Evolutionary conservation across 345 rosid species (phyloP), one percentile per base, ranked within the genome.

Genomic region (Kernera saxatilis): DNA sequence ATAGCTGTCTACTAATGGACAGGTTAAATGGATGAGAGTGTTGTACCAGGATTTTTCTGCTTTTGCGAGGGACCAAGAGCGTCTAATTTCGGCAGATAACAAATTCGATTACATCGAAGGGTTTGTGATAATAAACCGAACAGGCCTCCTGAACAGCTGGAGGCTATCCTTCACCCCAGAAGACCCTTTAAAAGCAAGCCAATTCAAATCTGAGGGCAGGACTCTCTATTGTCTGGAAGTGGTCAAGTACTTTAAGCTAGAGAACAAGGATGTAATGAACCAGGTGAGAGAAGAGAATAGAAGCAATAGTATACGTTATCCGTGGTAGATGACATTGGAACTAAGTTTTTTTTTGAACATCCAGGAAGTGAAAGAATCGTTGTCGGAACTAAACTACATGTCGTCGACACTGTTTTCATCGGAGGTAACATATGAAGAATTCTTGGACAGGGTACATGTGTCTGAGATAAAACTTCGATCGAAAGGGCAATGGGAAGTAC

Each of bases 21-120:
- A 93, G 97, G 99, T 93, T 55, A 93, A 88, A 77, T 93, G 99
- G 99, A 84, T 93, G 59, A 87, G 97, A 69, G 86, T 93, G 67
- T 84, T 93, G 51, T 93, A 93, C 85, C 74, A 79, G 45, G 96
- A 93, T 76, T 93, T 91, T 63, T 21, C 79, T 13, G 80, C 88
- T 48, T 91, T 93, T 72, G 33, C 86, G 26, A 78, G 72, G 78
- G 99, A 93, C 76, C 99, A 93, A 82, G 95, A 89, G 85, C 74
- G 50, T 41, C 70, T 93, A 41, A 88, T 87, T 58, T 82, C 91
- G 10, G 82, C 69, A 64, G 85, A 79, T 48, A 79, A 48, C 61
- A 75, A 84, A 37, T 89, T 93, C 2, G 93, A 91, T 64, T 93
- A 93, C 53, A 25, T 91, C 5, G 99, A 93, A 89, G 99, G 99